Evolutionary conservation across 1,284 basidiomycete species (phyloP), one percentile per base, ranked within the genome.

Genomic region (Leccinum laetum): DNA sequence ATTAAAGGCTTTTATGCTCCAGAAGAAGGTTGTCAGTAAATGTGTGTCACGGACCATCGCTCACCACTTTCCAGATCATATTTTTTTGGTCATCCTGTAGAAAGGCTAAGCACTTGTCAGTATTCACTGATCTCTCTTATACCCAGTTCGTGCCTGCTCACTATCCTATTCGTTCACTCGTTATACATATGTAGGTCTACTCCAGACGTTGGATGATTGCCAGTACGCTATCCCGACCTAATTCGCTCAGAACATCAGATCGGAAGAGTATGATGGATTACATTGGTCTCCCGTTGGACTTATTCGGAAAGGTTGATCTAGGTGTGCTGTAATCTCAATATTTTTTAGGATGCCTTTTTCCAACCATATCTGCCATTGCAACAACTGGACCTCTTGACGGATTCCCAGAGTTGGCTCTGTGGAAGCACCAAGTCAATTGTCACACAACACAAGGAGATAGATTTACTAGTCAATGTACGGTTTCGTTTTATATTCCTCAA

Each of bases 321-420:
- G 61, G 41, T 52, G 60, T 5, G 4, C 21, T 44, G 56, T 61
- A n/a, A 3, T 14, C 53, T 61, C 37, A 69, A 63, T 61, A 3
- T 58, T 57, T 18, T 65, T 41, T 68, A 93, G 88, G 94, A 95
- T 69, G 86, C 95, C 2, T 96, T 99, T 80, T 99, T 99, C 81
- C 97, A 99, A 78, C 98, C 97, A 1, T 99, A 99, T 78, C 83
- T 99, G 24, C 97, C 97, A 0, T 78, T 99, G 8, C 97, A 99
- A 77, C 96, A 99, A 78, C 84, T 98, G 16, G 97, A 99, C 69
- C 86, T 96, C 80, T 80, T 98, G 52, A 90, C 86, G 71, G 87
- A 90, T 35, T 90, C 92, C 4, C 83, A 84, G 56, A 89, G 91
- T 66, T 99, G 93, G 91, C 83, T 99, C 21, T 93, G 92, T 71